Base-by-base conservation (phyloP, 495 filamentous ascomycete species). In the Geoglossum glabrum region DNA sequence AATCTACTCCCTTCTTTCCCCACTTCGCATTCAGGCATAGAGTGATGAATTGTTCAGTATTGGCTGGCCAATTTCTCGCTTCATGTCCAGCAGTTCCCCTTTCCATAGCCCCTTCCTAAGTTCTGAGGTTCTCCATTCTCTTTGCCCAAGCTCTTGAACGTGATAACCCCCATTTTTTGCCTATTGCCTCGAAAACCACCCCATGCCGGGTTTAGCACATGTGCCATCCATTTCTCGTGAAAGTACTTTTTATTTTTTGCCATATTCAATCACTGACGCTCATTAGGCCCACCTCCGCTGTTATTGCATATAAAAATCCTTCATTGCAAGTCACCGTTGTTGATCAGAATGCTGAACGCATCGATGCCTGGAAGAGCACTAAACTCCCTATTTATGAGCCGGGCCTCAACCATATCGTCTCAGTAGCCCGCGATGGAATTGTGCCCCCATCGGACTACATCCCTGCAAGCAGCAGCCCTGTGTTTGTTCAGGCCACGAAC, bases 371-470 rank as follows among this genome's bases (percentile, higher is more conserved):
- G 86, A 84, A 86, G 58, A 84, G 84, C 0, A 66, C 73, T 36
- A 77, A 82, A 59, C 74, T 89, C 30, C 86, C 86, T 13, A 87
- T 92, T 55, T 83, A 85, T 66, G 86, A 92, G 64, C 79, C 83
- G 1, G 85, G 81, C 0, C 70, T 92, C 6, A 61, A 75, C 19
- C 76, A 82, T n/a, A 73, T 88, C 8, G 82, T 90, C 8, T 72
- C 76, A 34, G 67, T 76, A 6, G 73, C 80, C 9, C 73, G 85
- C 36, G 83, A 87, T 60, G 77, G 79, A 17, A 67, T 70, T 31
- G 65, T 65, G 26, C 38, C 59, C n/a, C 57, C 46, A 3, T 26
- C 45, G 40, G 33, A 60, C 11, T 49, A 60, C 17, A 30, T 34
- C 23, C 25, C 15, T 13, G 49, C 57, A 33, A 31, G 47, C 33